Percentiles rank a stretch among this genome's conserved stretches.
These are phyloP conservation scores for Populus simonii DNA, from an alignment of 345 rosid genomes.

Conservation along the genomic window DNA sequence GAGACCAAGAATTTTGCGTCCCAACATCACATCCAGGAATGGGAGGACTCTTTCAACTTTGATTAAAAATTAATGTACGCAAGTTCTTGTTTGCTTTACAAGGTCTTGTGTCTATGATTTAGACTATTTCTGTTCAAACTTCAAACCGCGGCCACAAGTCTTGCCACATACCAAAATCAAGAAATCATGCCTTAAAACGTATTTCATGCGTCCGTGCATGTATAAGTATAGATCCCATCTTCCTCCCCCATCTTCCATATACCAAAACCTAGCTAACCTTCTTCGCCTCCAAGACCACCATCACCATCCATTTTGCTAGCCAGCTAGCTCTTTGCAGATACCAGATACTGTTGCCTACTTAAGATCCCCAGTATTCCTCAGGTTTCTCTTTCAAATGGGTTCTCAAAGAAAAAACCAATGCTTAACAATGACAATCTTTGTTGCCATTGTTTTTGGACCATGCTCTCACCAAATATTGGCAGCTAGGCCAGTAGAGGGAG, in stretches of 20 bases:
- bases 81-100: not conserved
- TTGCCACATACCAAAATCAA: not conserved
- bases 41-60: not conserved
- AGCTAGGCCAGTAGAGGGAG: slow-evolving; percentile 28
- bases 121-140: slow-evolving; percentile 15
- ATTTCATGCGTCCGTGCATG: too few species aligned
- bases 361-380: not conserved
- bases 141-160: slow-evolving; percentile 17
- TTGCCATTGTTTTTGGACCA: not conserved
- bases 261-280: not conserved
- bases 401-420: not conserved
- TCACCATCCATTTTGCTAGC: not conserved
- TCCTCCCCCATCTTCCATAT: not conserved
- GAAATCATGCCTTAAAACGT: not conserved
- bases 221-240: not conserved
- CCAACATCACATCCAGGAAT: too few species aligned
- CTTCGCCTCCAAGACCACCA: not conserved
- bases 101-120: not conserved
- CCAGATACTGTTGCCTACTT: not conserved
- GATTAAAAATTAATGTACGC: not conserved
- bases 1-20: not conserved
- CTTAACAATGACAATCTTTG: not conserved
- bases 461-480: slow-evolving; percentile 15
- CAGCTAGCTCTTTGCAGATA: not conserved
- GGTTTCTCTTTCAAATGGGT: slow-evolving; percentile 2